Evolutionary conservation across 2,329 filamentous ascomycete species (phyloP), one percentile per base, ranked within the genome.

Genomic region (Alternaria longipes): DNA sequence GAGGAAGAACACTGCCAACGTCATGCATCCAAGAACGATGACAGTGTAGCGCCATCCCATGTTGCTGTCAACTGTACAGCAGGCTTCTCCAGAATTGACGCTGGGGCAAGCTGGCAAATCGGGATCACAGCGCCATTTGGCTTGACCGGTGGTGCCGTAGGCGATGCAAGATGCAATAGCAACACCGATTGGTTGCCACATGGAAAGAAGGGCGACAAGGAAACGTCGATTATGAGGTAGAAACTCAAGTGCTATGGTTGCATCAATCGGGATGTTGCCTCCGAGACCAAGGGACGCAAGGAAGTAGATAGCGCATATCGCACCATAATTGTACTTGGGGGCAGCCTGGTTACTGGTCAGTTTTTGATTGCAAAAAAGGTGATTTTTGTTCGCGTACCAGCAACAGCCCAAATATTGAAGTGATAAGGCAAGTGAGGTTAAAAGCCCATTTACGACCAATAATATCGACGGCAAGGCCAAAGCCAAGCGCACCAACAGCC

Each of bases 1-100:
- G 12, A 73, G 67, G 51, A 64, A 70, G 49, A 74, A 74, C 3
- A 74, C 63, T 3, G 67, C 49, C n/a, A 74, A 50, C 3, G 72
- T 73, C 62, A 74, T 70, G 22, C 49, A 59, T 3, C 72, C 72
- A 7, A 74, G 69, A 5, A 72, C 63, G 34, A 74, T 73, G 38
- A 74, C 60, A 42, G 69, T 69, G 46, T 74, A 74, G 5, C 71
- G 67, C 71, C 72, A 74, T n/a, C 72, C 72, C 72, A 74, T 74
- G 42, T 74, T 74, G 49, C 64, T 69, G 32, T 42, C 58, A 5
- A 60, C 58, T 7, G 58, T 60, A 24, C 58, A 60, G 14, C 58
- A 60, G n/a, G 26, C 46, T 22, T 51, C 47, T 40, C 58, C 58
- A 18, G 54, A 16, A 22, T 9, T 34, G 26, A 46, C 58, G 14